Evolutionary conservation across 345 rosid species (phyloP).

Genomic region (Bruguiera gymnorhiza): DNA sequence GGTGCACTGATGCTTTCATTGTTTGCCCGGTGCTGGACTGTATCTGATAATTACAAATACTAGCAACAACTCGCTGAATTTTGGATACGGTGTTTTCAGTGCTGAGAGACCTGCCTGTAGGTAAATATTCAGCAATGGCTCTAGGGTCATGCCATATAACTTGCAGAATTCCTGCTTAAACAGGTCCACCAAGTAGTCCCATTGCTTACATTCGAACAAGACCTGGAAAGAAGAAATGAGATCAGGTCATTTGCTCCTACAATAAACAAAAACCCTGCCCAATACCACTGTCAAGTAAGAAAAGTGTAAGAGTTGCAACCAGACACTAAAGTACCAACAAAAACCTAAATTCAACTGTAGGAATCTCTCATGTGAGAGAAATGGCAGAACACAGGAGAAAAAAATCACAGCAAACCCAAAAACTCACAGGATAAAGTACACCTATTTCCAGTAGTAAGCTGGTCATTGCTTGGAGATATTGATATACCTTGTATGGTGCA

Average conservation of each 20-base stretch:
- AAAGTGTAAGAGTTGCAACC: not conserved
- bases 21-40: too few species aligned
- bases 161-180: constrained; percentile 91
- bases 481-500: constrained; percentile 70
- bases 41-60: not conserved
- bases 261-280: not conserved
- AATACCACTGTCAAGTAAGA: not conserved
- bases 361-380: not conserved
- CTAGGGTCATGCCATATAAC: constrained; percentile 93
- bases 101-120: constrained; percentile 97
- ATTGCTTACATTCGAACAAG: constrained; percentile 81
- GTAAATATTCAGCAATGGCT: constrained; percentile 85
- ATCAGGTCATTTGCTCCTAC: constrained; percentile 4
- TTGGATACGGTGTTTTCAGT: constrained; percentile 92
- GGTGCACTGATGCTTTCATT: too few species aligned
- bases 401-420: not conserved
- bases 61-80: constrained; percentile 8
- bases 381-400: not conserved
- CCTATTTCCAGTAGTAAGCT: not conserved
- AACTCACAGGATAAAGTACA: not conserved
- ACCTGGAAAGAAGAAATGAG: constrained; percentile 42
- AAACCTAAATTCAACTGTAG: not conserved
- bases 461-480: not conserved
- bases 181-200: constrained; percentile 87
- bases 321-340: not conserved